phyloP scores from a whole-genome alignment of 2,329 filamentous ascomycete species.

The Diaporthe humulicola region DNA sequence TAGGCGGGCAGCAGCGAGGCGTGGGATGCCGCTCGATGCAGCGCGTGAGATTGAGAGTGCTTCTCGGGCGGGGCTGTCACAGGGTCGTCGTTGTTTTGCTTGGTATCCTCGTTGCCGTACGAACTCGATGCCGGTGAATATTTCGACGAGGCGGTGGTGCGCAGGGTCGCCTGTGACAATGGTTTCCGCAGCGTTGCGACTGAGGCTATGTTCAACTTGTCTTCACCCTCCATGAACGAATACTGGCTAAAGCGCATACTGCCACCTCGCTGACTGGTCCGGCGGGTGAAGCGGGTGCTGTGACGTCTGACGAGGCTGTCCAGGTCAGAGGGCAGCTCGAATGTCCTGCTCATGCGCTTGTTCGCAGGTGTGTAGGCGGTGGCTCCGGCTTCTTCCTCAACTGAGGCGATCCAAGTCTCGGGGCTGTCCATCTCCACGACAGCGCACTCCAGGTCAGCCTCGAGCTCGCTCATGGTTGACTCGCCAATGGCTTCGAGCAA shows the following conservation, averaged over 20 bases:
- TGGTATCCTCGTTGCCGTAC: not conserved
- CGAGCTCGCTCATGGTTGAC: conserved; percentile 16
- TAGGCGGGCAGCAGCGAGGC: not conserved
- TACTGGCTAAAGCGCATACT: conserved; percentile 11
- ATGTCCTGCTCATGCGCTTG: conserved; percentile 14
- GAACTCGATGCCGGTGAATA: not conserved
- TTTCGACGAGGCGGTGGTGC: not conserved
- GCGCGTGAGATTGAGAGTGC: no score
- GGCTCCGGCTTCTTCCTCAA: not conserved
- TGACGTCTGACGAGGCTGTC: conserved; percentile 27
- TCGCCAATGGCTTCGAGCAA: conserved; percentile 18
- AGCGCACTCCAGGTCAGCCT: conserved; percentile 23
- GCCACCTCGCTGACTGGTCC: not conserved
- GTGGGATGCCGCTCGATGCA: not conserved
- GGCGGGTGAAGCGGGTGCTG: conserved; percentile 25
- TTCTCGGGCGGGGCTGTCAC: not conserved
- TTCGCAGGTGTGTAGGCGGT: not conserved
- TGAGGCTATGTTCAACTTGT: not conserved
- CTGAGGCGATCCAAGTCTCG: not conserved
- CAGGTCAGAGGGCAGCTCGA: conserved; percentile 21
- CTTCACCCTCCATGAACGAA: not conserved
- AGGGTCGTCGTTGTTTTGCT: not conserved
- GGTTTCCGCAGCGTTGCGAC: not conserved
- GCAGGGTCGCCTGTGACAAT: not conserved
- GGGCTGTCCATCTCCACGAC: conserved; percentile 25